phyloP scores from a whole-genome alignment of 768 basidiomycete species.

The Boletus huronensis region DNA sequence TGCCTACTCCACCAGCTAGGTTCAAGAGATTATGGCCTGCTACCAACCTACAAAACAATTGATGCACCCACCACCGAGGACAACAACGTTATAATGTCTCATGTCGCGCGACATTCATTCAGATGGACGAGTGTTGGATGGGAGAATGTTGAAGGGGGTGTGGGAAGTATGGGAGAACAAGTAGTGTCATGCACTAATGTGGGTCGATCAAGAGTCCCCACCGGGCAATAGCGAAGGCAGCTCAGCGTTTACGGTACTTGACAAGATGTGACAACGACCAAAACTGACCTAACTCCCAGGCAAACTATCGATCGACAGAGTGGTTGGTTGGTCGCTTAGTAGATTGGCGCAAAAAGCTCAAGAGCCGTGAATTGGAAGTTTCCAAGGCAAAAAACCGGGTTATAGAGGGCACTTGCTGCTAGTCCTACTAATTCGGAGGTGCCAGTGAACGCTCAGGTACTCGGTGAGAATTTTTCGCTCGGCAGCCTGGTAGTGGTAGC shows the following conservation, averaged over 20 bases:
- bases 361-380: not conserved
- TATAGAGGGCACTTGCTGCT: not conserved
- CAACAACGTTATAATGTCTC: slow-evolving; percentile 74
- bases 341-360: not conserved
- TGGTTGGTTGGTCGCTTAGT: not conserved
- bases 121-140: slow-evolving; percentile 1
- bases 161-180: slow-evolving; percentile 20
- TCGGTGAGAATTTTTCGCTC: not conserved
- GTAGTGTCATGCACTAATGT: slow-evolving; percentile 12
- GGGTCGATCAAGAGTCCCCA: slow-evolving; percentile 2
- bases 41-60: not conserved
- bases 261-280: not conserved
- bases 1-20: slow-evolving; percentile 83
- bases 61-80: slow-evolving; percentile 64
- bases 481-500: too few species aligned
- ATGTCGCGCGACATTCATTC: slow-evolving; percentile 34
- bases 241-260: slow-evolving; percentile 2
- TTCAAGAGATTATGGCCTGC: slow-evolving; percentile 3
- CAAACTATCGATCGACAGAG: not conserved
- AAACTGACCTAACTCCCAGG: slow-evolving; percentile 4
- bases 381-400: not conserved
- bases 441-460: not conserved
- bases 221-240: slow-evolving; percentile 1
- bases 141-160: slow-evolving; percentile 16
- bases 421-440: not conserved